Evolutionary conservation across 2,329 filamentous ascomycete species (phyloP).

Genomic region (Aspergillus ochraceoroseus): DNA sequence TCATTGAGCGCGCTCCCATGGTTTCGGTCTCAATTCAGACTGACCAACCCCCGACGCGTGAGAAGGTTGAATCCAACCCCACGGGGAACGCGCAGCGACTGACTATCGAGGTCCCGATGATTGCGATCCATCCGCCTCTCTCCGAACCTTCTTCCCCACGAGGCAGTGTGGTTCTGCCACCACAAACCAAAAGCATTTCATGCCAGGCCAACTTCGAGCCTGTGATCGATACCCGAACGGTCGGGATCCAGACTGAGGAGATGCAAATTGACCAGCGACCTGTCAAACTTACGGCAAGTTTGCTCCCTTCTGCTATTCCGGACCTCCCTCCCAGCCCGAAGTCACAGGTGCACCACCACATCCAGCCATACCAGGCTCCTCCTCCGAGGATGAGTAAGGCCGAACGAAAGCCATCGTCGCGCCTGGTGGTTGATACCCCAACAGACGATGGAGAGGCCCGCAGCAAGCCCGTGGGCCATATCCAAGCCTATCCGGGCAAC

Average conservation of each 20-base stretch:
- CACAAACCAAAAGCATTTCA: conserved; percentile 72
- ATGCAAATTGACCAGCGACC: conserved; percentile 78
- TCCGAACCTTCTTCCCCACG: conserved; percentile 77
- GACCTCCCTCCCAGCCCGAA: conserved; percentile 42
- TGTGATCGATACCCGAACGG: conserved; percentile 48
- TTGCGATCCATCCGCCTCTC: conserved; percentile 82
- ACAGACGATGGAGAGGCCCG: conserved; percentile 20
- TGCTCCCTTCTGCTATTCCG: conserved; percentile 72
- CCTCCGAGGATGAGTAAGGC: conserved; percentile 34
- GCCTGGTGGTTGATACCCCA: conserved; percentile 39
- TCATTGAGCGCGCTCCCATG: conserved; percentile 20
- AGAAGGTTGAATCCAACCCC: conserved; percentile 15
- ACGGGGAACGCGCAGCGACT: conserved; percentile 16
- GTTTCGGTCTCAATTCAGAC: conserved; percentile 36
- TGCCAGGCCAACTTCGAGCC: conserved; percentile 66
- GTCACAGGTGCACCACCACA: conserved; percentile 24
- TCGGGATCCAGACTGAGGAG: conserved; percentile 78
- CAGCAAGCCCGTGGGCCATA: conserved; percentile 40
- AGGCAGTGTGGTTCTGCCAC: conserved; percentile 69
- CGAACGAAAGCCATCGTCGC: conserved; percentile 23
- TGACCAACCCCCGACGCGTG: conserved; percentile 19
- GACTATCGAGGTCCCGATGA: conserved; percentile 65
- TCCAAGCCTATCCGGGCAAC: conserved; percentile 69
- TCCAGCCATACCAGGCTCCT: conserved; percentile 34
- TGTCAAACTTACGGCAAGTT: conserved; percentile 67